These are phyloP conservation scores for Rostrohypoxylon terebratum DNA, from an alignment of 495 filamentous ascomycete species.

Conservation along the genomic window DNA sequence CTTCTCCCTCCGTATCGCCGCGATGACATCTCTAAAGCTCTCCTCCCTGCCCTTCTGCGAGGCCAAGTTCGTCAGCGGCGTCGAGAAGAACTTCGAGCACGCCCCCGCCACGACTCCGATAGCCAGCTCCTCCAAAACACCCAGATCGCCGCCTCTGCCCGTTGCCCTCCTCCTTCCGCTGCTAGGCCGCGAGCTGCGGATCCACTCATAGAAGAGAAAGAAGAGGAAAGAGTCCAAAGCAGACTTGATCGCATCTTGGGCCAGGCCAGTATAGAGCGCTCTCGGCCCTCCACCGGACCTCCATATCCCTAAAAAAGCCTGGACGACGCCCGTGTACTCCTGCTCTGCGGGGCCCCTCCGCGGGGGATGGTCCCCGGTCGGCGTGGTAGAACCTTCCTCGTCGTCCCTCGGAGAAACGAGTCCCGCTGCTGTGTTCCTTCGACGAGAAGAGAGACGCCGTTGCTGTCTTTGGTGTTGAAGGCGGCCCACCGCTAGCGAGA, in stretches of 20 bases:
- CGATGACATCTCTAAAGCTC: slow-evolving; percentile 69
- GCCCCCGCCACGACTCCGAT: slow-evolving; percentile 84
- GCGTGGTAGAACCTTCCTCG: slow-evolving; percentile 23
- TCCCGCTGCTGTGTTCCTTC: background rate
- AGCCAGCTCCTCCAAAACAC: slow-evolving; percentile 77
- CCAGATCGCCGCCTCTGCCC: slow-evolving; percentile 56
- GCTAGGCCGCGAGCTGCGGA: slow-evolving; percentile 70
- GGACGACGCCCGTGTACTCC: slow-evolving; percentile 68
- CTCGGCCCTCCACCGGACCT: slow-evolving; percentile 71
- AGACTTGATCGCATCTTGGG: slow-evolving; percentile 77
- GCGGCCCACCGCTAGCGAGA: slow-evolving; percentile 85
- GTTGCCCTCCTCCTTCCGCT: slow-evolving; percentile 19
- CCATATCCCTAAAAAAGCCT: slow-evolving; percentile 80
- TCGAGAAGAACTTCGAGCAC: slow-evolving; percentile 80
- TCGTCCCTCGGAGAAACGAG: background rate
- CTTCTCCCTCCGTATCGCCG: slow-evolving; percentile 74
- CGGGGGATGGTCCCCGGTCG: slow-evolving; percentile 34
- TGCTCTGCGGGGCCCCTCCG: slow-evolving; percentile 21
- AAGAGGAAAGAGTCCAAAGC: slow-evolving; percentile 84
- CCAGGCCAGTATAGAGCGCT: slow-evolving; percentile 81
- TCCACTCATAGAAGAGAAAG: slow-evolving; percentile 77
- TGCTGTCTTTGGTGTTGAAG: slow-evolving; percentile 82
- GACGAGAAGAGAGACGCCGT: slow-evolving; percentile 17
- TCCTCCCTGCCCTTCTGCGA: slow-evolving; percentile 78
- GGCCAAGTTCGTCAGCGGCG: slow-evolving; percentile 85